Percentiles rank a stretch among this genome's conserved stretches.
Evolutionary conservation across 2,329 filamentous ascomycete species (phyloP).

Genomic region (Xenoacremonium recifei): DNA sequence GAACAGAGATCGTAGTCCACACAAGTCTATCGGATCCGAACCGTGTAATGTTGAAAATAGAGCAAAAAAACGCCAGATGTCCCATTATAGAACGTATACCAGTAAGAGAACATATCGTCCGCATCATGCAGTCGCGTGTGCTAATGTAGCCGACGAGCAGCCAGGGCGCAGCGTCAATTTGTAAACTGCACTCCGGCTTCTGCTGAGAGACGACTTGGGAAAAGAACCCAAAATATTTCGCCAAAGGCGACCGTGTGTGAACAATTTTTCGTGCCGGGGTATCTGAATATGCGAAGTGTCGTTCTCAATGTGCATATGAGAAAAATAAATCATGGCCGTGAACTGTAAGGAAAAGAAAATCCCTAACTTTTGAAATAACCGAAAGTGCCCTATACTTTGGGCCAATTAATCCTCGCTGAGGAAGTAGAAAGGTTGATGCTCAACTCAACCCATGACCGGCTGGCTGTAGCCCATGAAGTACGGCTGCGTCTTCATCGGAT

Average conservation of each 20-base stretch:
- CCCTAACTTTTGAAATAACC: constrained; percentile 25
- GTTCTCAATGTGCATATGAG: constrained; percentile 30
- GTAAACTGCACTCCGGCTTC: constrained; percentile 6
- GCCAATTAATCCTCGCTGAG: constrained; percentile 16
- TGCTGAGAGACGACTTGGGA: constrained; percentile 12
- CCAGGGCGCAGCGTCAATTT: background rate
- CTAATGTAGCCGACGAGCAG: background rate
- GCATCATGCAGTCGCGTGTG: no score
- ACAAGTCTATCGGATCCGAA: constrained; percentile 25
- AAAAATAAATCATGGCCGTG: constrained; percentile 35
- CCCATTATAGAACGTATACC: constrained; percentile 35
- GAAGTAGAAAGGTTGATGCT: constrained; percentile 13
- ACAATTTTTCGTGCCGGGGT: constrained; percentile 39
- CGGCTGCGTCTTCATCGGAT: constrained; percentile 46
- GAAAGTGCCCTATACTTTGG: constrained; percentile 11
- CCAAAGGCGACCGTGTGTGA: constrained; percentile 28
- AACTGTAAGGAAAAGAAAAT: constrained; percentile 28
- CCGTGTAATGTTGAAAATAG: constrained; percentile 23
- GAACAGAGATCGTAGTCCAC: constrained; percentile 16
- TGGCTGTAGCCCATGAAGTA: constrained; percentile 55
- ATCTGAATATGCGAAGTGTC: constrained; percentile 37
- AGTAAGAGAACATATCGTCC: constrained; percentile 14
- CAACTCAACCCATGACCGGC: constrained; percentile 51
- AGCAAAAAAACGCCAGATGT: constrained; percentile 27
- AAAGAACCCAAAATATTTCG: constrained; percentile 26